phyloP scores from a whole-genome alignment of 2,329 filamentous ascomycete genomes.

The Beauveria sp. region DNA sequence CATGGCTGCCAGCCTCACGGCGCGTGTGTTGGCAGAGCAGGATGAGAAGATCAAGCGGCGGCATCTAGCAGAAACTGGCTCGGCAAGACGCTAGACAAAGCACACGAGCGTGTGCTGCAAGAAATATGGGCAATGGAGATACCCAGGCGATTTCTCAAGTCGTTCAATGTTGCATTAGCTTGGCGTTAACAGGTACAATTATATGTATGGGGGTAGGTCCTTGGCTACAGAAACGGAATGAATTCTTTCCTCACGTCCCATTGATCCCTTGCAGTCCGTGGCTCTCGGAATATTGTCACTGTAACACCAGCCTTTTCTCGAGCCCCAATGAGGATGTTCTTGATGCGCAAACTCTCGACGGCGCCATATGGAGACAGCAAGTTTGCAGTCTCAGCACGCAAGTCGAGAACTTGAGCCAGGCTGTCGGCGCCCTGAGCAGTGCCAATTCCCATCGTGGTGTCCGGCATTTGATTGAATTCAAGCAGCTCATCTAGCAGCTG shows the following conservation, averaged over 20 bases:
- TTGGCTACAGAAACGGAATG: constrained; percentile 8
- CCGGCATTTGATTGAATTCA: not conserved
- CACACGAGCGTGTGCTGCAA: not conserved
- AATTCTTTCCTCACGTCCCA: constrained; percentile 25
- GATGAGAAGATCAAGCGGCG: constrained; percentile 72
- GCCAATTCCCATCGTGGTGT: not conserved
- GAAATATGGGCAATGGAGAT: not conserved
- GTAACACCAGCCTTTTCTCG: constrained; percentile 19
- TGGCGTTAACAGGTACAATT: not conserved
- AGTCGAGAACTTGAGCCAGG: not conserved
- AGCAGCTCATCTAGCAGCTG: not conserved
- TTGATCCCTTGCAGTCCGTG: constrained; percentile 15
- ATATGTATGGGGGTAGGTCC: too few species aligned
- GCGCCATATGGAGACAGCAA: constrained; percentile 23
- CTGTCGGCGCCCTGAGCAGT: too few species aligned
- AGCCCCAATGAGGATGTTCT: constrained; percentile 23
- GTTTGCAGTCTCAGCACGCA: constrained; percentile 5
- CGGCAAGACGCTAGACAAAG: not conserved
- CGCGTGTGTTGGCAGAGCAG: constrained; percentile 80
- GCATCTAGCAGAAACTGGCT: constrained; percentile 45
- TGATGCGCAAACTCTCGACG: constrained; percentile 19
- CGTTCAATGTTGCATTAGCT: not conserved
- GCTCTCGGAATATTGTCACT: constrained; percentile 23
- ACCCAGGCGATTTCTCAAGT: not conserved
- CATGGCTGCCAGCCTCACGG: constrained; percentile 76